These are phyloP conservation scores for Lachnum nothofagi DNA, from an alignment of 2,329 filamentous ascomycete genomes.

Conservation along the genomic window DNA sequence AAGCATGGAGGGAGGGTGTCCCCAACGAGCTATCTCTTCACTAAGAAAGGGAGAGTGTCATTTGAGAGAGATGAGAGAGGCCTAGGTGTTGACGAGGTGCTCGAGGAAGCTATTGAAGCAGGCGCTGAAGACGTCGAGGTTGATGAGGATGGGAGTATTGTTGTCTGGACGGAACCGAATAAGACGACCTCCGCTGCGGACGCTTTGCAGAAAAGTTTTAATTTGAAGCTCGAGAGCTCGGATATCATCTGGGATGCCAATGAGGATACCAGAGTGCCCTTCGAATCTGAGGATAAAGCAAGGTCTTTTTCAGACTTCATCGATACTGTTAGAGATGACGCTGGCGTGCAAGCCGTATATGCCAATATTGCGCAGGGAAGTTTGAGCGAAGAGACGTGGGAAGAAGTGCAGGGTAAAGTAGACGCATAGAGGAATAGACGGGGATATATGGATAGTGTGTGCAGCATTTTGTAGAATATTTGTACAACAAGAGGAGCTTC, in stretches of 20 bases:
- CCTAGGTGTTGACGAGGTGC: conserved; percentile 57
- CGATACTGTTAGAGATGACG: conserved; percentile 57
- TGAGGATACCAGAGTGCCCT: conserved; percentile 65
- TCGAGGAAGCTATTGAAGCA: conserved; percentile 79
- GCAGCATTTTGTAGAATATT: too few species aligned
- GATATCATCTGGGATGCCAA: conserved; percentile 85
- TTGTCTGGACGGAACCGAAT: conserved; percentile 65
- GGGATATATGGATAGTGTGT: too few species aligned
- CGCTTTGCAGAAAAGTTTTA: conserved; percentile 56
- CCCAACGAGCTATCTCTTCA: conserved; percentile 78
- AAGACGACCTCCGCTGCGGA: conserved; percentile 61
- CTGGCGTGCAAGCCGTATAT: conserved; percentile 74
- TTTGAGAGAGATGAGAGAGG: conserved; percentile 55
- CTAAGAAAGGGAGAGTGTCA: conserved; percentile 68
- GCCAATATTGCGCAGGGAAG: conserved; percentile 57
- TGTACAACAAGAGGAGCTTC: conserved; percentile 13
- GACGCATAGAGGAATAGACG: conserved; percentile 35
- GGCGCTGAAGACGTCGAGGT: conserved; percentile 70
- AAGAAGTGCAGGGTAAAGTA: conserved; percentile 44
- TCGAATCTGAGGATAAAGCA: conserved; percentile 54
- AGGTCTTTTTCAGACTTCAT: conserved; percentile 56
- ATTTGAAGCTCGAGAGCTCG: conserved; percentile 63
- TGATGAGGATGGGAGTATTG: conserved; percentile 63
- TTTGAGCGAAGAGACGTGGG: conserved; percentile 51
- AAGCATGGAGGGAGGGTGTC: conserved; percentile 64